Evolutionary conservation across 192 early-diverging fungal species (phyloP).

Genomic region (Backusella psychrophila): DNA sequence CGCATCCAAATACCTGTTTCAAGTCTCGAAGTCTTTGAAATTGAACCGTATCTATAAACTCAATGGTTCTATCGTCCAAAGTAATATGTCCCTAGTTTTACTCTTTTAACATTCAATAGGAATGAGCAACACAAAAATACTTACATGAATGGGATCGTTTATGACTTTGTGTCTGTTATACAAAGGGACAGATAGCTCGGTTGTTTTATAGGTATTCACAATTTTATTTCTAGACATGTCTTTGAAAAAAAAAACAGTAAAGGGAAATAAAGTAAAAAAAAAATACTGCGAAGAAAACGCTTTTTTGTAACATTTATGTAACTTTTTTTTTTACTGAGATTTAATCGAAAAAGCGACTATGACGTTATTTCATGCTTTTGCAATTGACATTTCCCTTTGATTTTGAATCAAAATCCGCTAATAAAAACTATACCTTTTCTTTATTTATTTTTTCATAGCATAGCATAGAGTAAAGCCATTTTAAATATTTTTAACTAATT

Average conservation of each 20-base stretch:
- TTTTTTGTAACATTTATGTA: neutral
- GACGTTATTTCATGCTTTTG: neutral
- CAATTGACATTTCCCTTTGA: neutral
- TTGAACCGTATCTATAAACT: constrained; percentile 90
- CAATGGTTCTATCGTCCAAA: constrained; percentile 61
- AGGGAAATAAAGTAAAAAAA: neutral
- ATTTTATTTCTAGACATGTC: neutral
- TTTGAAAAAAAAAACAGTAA: neutral
- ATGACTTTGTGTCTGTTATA: constrained; percentile 38
- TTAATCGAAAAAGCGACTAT: neutral
- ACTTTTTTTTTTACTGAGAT: neutral
- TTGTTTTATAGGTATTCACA: neutral
- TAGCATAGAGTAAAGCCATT: neutral
- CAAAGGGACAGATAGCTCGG: neutral
- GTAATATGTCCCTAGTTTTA: constrained; percentile 66
- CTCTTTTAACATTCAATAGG: neutral
- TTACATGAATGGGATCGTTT: constrained; percentile 77
- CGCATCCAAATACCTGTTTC: constrained; percentile 59
- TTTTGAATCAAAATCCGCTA: neutral
- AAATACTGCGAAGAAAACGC: neutral
- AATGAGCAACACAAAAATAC: constrained; percentile 14
- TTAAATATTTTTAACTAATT: neutral
- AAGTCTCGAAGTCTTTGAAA: constrained; percentile 95
- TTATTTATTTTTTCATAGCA: neutral
- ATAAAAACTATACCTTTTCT: neutral